Conservation (phyloP, 1,284 basidiomycete genomes). For the Neolentinus lepideus region DNA sequence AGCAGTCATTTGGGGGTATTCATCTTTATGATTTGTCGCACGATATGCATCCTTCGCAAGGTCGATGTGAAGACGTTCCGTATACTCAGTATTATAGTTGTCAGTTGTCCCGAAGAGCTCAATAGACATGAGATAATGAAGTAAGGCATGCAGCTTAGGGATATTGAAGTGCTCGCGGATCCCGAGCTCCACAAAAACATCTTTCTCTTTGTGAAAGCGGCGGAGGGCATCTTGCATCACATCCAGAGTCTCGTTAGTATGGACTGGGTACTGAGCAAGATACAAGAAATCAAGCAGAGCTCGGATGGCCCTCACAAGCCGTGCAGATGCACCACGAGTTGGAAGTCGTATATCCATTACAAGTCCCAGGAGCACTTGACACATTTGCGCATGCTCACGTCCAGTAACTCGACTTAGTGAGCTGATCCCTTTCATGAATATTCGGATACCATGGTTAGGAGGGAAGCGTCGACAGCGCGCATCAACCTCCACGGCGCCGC, state of each 20-base stretch:
- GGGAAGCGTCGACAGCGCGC: slow-evolving; percentile 13
- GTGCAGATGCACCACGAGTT: slow-evolving; percentile 7
- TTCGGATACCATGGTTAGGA: slow-evolving; percentile 25
- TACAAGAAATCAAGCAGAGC: slow-evolving; percentile 29
- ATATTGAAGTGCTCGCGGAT: slow-evolving; percentile 13
- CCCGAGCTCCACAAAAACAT: slow-evolving; percentile 10
- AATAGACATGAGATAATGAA: too few species aligned
- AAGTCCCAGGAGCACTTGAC: slow-evolving; percentile 21
- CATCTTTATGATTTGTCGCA: slow-evolving; percentile 23
- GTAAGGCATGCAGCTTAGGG: slow-evolving; percentile 23
- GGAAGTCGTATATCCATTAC: slow-evolving; percentile 13
- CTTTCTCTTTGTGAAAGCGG: slow-evolving; percentile 13
- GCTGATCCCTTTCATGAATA: slow-evolving; percentile 32
- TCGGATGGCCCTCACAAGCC: slow-evolving; percentile 9
- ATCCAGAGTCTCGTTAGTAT: slow-evolving; percentile 12
- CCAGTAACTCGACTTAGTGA: slow-evolving; percentile 23
- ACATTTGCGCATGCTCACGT: slow-evolving; percentile 26
- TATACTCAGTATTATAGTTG: too few species aligned
- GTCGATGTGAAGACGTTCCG: too few species aligned
- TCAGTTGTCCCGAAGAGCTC: too few species aligned
- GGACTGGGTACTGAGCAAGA: slow-evolving; percentile 23
- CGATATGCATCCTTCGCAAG: too few species aligned
- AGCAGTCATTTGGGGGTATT: slow-evolving; percentile 24
- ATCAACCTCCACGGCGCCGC: slow-evolving; percentile 13
- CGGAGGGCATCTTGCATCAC: slow-evolving; percentile 6